phyloP scores from a whole-genome alignment of 2,329 filamentous ascomycete species.

The Aureobasidium sp. region DNA sequence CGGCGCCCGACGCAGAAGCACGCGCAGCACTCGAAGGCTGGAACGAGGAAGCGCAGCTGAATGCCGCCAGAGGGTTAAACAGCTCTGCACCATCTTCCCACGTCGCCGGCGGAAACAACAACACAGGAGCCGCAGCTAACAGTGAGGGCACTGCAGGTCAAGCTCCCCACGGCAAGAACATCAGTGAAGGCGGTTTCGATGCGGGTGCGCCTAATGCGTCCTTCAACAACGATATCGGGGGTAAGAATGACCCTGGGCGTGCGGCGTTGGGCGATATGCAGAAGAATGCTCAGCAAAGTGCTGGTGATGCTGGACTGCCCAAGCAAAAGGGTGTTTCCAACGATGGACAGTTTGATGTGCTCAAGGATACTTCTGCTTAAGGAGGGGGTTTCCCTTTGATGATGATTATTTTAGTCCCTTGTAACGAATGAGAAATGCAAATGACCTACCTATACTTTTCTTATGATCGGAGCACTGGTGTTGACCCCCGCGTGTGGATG shows the following conservation, averaged over 20 bases:
- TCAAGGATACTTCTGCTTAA: slow-evolving; percentile 10
- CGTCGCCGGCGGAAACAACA: not conserved
- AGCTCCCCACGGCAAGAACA: slow-evolving; percentile 42
- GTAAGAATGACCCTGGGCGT: slow-evolving; percentile 46
- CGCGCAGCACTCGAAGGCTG: slow-evolving; percentile 35
- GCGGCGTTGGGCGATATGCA: slow-evolving; percentile 32
- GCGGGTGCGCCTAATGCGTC: slow-evolving; percentile 38
- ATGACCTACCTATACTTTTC: not conserved
- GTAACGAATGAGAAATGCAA: not conserved
- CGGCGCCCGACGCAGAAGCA: slow-evolving; percentile 38
- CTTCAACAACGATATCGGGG: slow-evolving; percentile 45
- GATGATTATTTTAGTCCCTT: not conserved
- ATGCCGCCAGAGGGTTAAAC: slow-evolving; percentile 30
- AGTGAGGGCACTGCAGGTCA: slow-evolving; percentile 14
- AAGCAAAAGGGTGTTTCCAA: slow-evolving; percentile 9
- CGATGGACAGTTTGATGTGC: slow-evolving; percentile 6
- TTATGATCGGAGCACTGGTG: not conserved
- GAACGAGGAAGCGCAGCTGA: slow-evolving; percentile 31
- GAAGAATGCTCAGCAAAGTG: slow-evolving; percentile 9
- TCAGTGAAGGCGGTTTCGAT: slow-evolving; percentile 41
- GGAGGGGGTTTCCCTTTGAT: not conserved
- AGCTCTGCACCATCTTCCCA: slow-evolving; percentile 11
- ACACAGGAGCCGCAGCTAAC: not conserved
- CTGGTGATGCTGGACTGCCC: not conserved
- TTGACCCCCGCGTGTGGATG: too few relatives aligned